Percentiles rank a stretch among this genome's conserved stretches.
These are phyloP conservation scores for Alternaria longipes DNA, from an alignment of 2,329 filamentous ascomycete genomes.

Conservation along the genomic window DNA sequence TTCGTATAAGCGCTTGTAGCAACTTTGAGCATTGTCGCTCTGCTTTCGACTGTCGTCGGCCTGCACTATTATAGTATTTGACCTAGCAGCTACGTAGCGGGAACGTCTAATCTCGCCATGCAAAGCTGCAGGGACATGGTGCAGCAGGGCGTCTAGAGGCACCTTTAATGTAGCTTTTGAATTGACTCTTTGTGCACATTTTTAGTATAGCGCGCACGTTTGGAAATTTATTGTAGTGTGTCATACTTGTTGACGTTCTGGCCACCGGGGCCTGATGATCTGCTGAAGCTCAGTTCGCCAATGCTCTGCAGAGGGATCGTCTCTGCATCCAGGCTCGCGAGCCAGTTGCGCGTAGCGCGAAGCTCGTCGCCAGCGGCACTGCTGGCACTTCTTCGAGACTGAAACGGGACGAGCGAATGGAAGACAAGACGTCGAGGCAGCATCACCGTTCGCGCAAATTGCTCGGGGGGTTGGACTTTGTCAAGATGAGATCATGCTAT, in stretches of 20 bases:
- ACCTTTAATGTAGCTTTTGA: conserved; percentile 72
- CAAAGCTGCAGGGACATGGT: conserved; percentile 63
- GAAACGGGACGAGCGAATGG: neutral
- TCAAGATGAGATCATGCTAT: conserved; percentile 23
- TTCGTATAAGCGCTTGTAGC: conserved; percentile 66
- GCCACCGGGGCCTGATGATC: conserved; percentile 71
- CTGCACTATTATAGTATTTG: conserved; percentile 67
- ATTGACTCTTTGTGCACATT: conserved; percentile 65
- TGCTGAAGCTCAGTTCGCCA: conserved; percentile 68
- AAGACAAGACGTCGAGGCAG: conserved; percentile 1
- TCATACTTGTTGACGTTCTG: conserved; percentile 74
- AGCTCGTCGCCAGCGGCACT: conserved; percentile 41
- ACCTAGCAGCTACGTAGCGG: conserved; percentile 64
- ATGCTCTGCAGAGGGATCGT: conserved; percentile 64
- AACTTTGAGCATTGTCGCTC: conserved; percentile 66
- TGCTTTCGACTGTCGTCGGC: conserved; percentile 71
- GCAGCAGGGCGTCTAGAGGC: conserved; percentile 61
- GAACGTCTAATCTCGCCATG: conserved; percentile 62
- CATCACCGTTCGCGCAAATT: conserved; percentile 1
- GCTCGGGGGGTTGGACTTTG: conserved; percentile 12
- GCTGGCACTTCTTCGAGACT: conserved; percentile 11
- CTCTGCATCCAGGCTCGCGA: conserved; percentile 61
- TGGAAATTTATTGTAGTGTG: conserved; percentile 21
- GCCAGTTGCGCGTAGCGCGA: conserved; percentile 64
- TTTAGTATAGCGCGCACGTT: conserved; percentile 42